Base-by-base conservation (phyloP, 495 filamentous ascomycete genomes). In the Lophium mytilinum region DNA sequence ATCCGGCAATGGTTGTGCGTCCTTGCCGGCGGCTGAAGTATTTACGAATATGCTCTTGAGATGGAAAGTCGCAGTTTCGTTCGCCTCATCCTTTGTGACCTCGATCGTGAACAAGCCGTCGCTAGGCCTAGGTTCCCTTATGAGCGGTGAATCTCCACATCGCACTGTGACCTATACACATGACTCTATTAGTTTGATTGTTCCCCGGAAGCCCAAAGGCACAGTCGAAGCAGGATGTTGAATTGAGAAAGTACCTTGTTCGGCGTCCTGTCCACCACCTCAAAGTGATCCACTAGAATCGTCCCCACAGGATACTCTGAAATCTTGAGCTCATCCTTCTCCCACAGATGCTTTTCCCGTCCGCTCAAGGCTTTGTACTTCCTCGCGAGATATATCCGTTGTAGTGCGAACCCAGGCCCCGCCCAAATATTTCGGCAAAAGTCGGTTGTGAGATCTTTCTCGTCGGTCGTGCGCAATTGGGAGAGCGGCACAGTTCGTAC, bases 1-100 rank as follows among this genome's bases (percentile, higher is more conserved):
- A 53, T 42, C 55, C 9, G 61, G 57, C 52, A 67, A 40, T 34
- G 61, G 61, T 45, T 46, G 35, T 36, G 48, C 18, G 24, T 41
- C 17, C 50, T 50, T 57, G 12, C 59, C 64, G 14, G 62, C 58
- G 1, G 58, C 53, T 9, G 55, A 55, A 18, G 61, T 61, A 46
- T 67, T 59, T 40, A 64, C 52, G 43, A 67, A 67, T 15, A 67
- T 55, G 42, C 61, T 61, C 52, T 64, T 67, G 12, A 67, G 34
- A 53, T 62, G 57, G 39, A 67, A 64, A 10, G 64, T 67, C 35
- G 64, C 64, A 9, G 51, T 56, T 52, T 55, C 34, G 33, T 21
- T 40, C 15, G 63, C 45, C 33, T 62, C 57, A 18, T 67, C 64
- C 37, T 41, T 61, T 5, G 61, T 56, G 37, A 67, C 64, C 40